Evolutionary conservation across 768 basidiomycete species (phyloP).

Genomic region (Lactarius sanguifluus): DNA sequence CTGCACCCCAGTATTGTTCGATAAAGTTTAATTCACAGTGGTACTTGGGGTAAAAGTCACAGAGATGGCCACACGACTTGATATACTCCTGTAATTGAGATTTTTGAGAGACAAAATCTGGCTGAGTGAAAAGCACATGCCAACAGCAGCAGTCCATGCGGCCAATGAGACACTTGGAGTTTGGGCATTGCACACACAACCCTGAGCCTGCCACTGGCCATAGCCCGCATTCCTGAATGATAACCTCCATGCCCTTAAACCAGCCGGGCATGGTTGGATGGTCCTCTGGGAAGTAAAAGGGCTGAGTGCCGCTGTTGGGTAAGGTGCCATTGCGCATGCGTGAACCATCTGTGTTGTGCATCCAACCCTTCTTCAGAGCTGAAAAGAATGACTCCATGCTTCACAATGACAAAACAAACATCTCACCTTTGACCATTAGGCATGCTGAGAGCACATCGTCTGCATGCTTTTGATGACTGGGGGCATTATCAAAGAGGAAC

Average conservation of each 20-base stretch:
- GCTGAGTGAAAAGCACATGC: background rate
- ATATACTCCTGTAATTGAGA: background rate
- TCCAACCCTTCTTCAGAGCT: too few species aligned
- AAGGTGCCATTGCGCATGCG: background rate
- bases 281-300: background rate
- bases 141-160: background rate
- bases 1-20: background rate
- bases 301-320: background rate
- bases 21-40: too few species aligned
- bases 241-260: conserved; percentile 10
- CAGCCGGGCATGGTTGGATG: background rate
- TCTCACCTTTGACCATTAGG: too few species aligned
- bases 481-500: conserved; percentile 36
- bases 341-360: background rate
- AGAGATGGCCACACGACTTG: background rate
- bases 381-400: too few species aligned
- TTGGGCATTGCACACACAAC: background rate
- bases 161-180: background rate
- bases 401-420: too few species aligned
- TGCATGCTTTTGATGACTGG: conserved; percentile 33
- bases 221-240: background rate
- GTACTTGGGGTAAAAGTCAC: background rate
- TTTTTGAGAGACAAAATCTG: background rate
- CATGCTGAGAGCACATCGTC: conserved; percentile 13
- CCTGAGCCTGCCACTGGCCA: background rate